phyloP scores from a whole-genome alignment of 2,329 filamentous ascomycete species.

The Didymella arachidicola region DNA sequence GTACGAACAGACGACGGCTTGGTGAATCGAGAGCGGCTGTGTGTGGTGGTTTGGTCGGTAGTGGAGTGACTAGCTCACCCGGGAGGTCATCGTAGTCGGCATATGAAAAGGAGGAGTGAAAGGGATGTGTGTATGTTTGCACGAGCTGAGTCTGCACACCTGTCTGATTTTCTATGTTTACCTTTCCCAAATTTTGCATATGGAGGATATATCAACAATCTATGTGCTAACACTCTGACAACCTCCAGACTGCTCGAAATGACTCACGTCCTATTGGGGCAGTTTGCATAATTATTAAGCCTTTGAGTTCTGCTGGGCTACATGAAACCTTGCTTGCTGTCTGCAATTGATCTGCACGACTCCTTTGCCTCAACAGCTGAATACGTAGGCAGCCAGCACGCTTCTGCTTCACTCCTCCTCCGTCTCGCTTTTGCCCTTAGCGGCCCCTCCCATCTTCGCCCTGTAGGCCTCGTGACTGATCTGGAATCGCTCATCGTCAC shows the following conservation, averaged over 20 bases:
- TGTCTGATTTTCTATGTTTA: slow-evolving; percentile 30
- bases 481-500: not conserved
- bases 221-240: slow-evolving; percentile 5
- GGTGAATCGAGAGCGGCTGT: slow-evolving; percentile 45
- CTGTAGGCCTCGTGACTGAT: slow-evolving; percentile 1
- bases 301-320: not conserved
- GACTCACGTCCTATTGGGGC: no score
- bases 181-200: slow-evolving; percentile 21
- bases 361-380: not conserved
- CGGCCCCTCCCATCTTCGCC: not conserved
- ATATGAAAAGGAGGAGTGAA: slow-evolving; percentile 19
- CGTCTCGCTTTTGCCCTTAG: not conserved
- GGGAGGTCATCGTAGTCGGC: not conserved
- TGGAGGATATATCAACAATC: slow-evolving; percentile 29
- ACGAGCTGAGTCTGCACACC: slow-evolving; percentile 37
- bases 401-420: not conserved
- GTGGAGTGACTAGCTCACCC: slow-evolving; percentile 26
- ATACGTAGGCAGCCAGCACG: no score
- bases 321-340: not conserved
- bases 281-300: not conserved
- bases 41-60: slow-evolving; percentile 39
- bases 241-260: not conserved
- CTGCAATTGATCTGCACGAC: not conserved
- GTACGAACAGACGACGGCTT: slow-evolving; percentile 49
- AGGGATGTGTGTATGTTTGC: slow-evolving; percentile 36